Evolutionary conservation across 129 eudicot genomes (phyloP), one percentile per base, ranked within the genome.

Genomic region (Flaveria sonorensis): DNA sequence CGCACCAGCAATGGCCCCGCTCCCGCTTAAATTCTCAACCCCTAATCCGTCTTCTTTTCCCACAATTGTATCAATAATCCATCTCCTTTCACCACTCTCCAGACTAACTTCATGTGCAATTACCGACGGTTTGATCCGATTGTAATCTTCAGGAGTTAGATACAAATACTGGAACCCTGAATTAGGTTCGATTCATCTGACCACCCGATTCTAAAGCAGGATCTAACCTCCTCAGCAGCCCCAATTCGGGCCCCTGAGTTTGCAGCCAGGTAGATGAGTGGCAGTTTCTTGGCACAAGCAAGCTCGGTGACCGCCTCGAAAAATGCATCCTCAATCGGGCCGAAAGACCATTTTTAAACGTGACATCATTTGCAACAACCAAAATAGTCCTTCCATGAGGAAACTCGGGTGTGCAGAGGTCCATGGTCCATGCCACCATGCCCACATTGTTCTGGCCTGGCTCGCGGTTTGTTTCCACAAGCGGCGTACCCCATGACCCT

Each of bases 201-300:
- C 99, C 97, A 95, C 15, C 99, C 99, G 13, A 91, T 92, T 83
- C 74, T 92, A 77, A 95, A 95, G 90, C 99, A 91, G 23, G 96
- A 84, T 52, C 89, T 87, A 14, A 95, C 96, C 77, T 95, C 99
- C 85, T 95, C 99, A 0, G 99, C 99, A 0, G 88, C 97, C 74
- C 97, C 99, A n/a, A 95, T 85, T 1, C 99, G 92, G 60, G 99
- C 99, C 46, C 99, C 99, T 1, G 99, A 95, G 83, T 95, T 95
- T 23, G 99, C 99, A 6, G 99, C 99, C 74, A 95, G 78, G 75
- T 95, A 95, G 66, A 95, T 88, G 12, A 95, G 92, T 3, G 99
- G 99, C 52, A 95, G 79, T 79, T 92, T 95, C 76, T 81, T 88
- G 23, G 82, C 40, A 74, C 99, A 91, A 39, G 97, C 97, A 39